phyloP scores from a whole-genome alignment of 768 basidiomycete genomes.

The Serendipita sp. region DNA sequence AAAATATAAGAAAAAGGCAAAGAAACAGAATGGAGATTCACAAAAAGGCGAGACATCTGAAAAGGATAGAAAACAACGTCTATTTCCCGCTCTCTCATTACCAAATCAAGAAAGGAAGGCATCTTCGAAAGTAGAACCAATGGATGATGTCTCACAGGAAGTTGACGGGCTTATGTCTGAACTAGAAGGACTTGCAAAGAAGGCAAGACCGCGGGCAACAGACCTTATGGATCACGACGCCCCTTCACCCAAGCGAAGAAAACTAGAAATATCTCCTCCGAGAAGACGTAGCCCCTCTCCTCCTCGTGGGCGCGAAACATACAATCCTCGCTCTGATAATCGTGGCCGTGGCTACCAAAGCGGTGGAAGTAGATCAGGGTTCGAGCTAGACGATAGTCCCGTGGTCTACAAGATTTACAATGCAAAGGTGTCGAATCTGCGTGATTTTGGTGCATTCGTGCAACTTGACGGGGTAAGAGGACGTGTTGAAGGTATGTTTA shows the following conservation, averaged over 20 bases:
- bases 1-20: conserved; percentile 71
- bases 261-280: conserved; percentile 28
- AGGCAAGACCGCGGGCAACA: conserved; percentile 24
- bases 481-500: conserved; percentile 63
- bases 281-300: conserved; percentile 41
- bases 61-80: conserved; percentile 57
- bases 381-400: conserved; percentile 56
- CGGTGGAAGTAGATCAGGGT: conserved; percentile 1
- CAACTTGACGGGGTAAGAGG: conserved; percentile 74
- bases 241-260: conserved; percentile 38
- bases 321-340: conserved; percentile 22
- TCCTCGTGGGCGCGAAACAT: conserved; percentile 33
- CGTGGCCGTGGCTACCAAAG: conserved; percentile 20
- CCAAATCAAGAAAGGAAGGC: conserved; percentile 55
- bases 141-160: conserved; percentile 28
- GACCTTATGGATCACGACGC: conserved; percentile 18
- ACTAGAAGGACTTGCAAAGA: conserved; percentile 52
- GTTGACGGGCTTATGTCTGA: conserved; percentile 64
- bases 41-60: conserved; percentile 29
- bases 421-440: conserved; percentile 68
- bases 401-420: conserved; percentile 89
- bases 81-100: conserved; percentile 82
- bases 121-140: conserved; percentile 19
- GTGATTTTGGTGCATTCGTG: conserved; percentile 95
- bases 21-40: conserved; percentile 17